A percentile compares a stretch with the other conserved stretches of the same genome.
These are phyloP conservation scores for Elaeis oleifera DNA, from an alignment of 202 grass and related monocot genomes.

Conservation along the genomic window DNA sequence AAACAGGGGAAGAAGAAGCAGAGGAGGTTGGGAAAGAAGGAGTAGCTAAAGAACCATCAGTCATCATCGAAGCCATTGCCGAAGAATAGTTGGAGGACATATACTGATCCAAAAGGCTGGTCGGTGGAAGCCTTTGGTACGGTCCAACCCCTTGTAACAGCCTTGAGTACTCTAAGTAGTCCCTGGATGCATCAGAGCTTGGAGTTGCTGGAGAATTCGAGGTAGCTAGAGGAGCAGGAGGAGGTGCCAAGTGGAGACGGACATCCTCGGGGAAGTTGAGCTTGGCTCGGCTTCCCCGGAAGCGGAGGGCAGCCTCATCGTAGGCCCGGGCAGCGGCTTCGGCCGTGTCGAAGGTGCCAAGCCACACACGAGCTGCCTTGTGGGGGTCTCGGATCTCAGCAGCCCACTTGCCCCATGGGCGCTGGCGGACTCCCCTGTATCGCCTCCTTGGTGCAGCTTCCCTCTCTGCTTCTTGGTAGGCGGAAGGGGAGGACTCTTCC, in stretches of 20 bases:
- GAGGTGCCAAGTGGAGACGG: constrained; percentile 27
- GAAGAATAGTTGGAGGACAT: neutral
- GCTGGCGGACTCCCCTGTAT: constrained; percentile 88
- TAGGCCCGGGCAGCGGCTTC: constrained; percentile 88
- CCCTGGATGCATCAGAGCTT: constrained; percentile 6
- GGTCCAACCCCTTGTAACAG: neutral
- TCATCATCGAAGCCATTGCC: too few species aligned
- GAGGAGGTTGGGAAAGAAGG: too few species aligned
- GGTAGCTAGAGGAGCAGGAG: constrained; percentile 23
- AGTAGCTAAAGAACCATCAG: too few species aligned
- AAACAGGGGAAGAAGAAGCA: too few species aligned
- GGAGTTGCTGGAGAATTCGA: constrained; percentile 29
- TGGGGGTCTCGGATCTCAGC: constrained; percentile 94
- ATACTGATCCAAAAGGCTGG: neutral
- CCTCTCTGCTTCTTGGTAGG: constrained; percentile 12
- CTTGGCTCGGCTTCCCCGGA: constrained; percentile 92
- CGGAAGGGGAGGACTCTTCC: neutral
- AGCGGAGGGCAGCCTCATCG: constrained; percentile 82
- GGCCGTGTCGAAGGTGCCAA: constrained; percentile 93
- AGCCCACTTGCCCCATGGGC: constrained; percentile 98
- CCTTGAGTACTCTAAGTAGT: neutral
- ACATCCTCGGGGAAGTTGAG: constrained; percentile 96
- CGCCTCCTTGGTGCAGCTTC: constrained; percentile 21
- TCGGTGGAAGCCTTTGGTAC: neutral
- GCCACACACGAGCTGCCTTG: constrained; percentile 96